These are phyloP conservation scores for Coemansia sp. DNA, from an alignment of 192 early-diverging fungal genomes.

Conservation along the genomic window DNA sequence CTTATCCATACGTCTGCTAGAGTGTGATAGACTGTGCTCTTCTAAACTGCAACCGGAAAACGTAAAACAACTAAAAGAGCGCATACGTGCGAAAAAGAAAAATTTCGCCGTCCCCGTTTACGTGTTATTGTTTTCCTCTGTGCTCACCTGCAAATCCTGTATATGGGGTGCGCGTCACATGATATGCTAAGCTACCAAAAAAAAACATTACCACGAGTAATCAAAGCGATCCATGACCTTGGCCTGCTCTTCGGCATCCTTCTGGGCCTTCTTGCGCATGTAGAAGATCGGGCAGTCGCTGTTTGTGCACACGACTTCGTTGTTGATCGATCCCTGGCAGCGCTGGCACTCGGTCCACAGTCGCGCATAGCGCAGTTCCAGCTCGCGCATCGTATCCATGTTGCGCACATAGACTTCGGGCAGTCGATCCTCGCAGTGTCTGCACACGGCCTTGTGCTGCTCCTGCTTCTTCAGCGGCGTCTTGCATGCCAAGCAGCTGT, in stretches of 20 bases:
- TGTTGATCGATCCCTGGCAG: constrained; percentile 91
- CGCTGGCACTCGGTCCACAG: constrained; percentile 98
- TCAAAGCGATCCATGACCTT: constrained; percentile 74
- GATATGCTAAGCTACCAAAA: neutral
- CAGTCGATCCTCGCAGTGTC: constrained; percentile 65
- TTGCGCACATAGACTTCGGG: constrained; percentile 80
- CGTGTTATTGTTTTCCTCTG: too few species aligned
- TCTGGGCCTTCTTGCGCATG: constrained; percentile 96
- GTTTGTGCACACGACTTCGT: constrained; percentile 92
- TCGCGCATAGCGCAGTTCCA: constrained; percentile 75
- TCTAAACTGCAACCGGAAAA: too few species aligned
- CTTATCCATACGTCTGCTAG: constrained; percentile 1
- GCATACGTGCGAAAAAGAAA: too few species aligned
- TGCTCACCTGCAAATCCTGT: neutral
- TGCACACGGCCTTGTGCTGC: constrained; percentile 74
- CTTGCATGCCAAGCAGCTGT: constrained; percentile 93
- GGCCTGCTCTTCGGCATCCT: constrained; percentile 79
- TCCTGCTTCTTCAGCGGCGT: constrained; percentile 66
- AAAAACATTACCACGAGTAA: constrained; percentile 57
- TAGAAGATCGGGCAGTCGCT: constrained; percentile 98
- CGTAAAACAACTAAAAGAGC: too few species aligned
- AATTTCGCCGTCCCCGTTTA: too few species aligned
- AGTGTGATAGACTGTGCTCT: too few species aligned
- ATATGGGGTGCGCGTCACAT: neutral
- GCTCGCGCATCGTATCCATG: constrained; percentile 63